Conservation (phyloP, 2,329 filamentous ascomycete species). For the Sclerotinia minor region DNA sequence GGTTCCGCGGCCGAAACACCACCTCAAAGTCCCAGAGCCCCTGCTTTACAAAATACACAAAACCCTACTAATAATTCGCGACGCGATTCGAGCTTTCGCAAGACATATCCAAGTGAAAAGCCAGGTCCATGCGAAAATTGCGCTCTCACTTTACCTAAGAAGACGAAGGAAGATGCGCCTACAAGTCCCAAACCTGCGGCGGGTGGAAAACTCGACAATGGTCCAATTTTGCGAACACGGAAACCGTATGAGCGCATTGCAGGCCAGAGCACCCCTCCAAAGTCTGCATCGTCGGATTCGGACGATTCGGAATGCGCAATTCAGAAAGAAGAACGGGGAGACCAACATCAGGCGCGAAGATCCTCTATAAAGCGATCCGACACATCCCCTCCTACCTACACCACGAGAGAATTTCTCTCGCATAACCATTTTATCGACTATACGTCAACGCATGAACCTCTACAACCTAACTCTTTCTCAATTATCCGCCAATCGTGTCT, state of each 20-base stretch:
- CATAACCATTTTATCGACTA: slow-evolving; percentile 68
- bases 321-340: slow-evolving; percentile 31
- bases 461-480: slow-evolving; percentile 63
- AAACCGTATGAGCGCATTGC: slow-evolving; percentile 61
- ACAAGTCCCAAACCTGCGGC: slow-evolving; percentile 23
- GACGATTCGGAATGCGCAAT: slow-evolving; percentile 37
- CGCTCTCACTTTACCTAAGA: slow-evolving; percentile 62
- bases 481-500: slow-evolving; percentile 66
- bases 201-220: slow-evolving; percentile 35
- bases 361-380: slow-evolving; percentile 26
- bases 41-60: slow-evolving; percentile 42
- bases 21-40: slow-evolving; percentile 55
- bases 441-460: slow-evolving; percentile 66
- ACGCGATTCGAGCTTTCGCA: slow-evolving; percentile 60
- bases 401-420: slow-evolving; percentile 47
- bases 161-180: slow-evolving; percentile 40
- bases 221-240: slow-evolving; percentile 60
- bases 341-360: slow-evolving; percentile 21
- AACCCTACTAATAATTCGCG: slow-evolving; percentile 42
- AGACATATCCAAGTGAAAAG: slow-evolving; percentile 65
- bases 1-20: slow-evolving; percentile 56
- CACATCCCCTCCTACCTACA: slow-evolving; percentile 38
- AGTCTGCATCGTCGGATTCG: slow-evolving; percentile 36
- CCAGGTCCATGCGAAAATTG: slow-evolving; percentile 68
- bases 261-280: slow-evolving; percentile 37